Base-by-base conservation (phyloP, 208 protist species). In the Trypanosoma cruzi region DNA sequence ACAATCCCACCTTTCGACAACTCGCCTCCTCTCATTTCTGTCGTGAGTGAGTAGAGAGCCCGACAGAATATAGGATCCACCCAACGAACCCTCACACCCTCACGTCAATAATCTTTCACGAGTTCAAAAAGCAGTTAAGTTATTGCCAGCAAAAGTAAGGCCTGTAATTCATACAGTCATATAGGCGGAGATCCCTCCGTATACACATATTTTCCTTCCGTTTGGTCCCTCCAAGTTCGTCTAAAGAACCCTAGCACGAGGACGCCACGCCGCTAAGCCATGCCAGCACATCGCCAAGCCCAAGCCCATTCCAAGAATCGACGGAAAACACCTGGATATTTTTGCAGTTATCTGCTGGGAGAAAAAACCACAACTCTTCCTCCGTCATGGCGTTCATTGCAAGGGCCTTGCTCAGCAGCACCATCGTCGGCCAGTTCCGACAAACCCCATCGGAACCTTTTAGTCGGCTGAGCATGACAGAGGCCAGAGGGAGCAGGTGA, bases 281-380 rank as follows among this genome's bases (percentile, higher is more conserved):
- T 20, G 72, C 26, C 46, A 84, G 52, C 22, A 90, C 74, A 53
- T 88, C 83, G 6, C 75, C 79, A 24, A 90, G 49, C 11, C 87
- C 90, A 4, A 89, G 52, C 0, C 85, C 86, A 62, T 91, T 93
- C 90, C 86, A 95, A 53, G 87, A 88, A 73, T 93, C 87, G 11
- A 86, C 80, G 63, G 80, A 80, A 22, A 95, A 22, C 28, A 90
- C 28, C 13, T 64, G n/a, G 18, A 67, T 55, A 6, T 44, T 49
- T 4, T 60, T 52, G 3, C 18, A 36, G 34, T 20, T 26, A 31
- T 55, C 62, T 1, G 13, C 69, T 11, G 55, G 64, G 18, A 92
- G 66, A 42, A 89, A 80, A 29, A 68, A 66, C 11, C 13, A 18
- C 20, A 81, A 67, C 32, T 93, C 87, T 7, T 64, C 54, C n/a